A percentile compares a stretch with the other conserved stretches of the same genome.
Evolutionary conservation across 2,329 filamentous ascomycete genomes (phyloP).

Genomic region (Periglandula ipomoeae): DNA sequence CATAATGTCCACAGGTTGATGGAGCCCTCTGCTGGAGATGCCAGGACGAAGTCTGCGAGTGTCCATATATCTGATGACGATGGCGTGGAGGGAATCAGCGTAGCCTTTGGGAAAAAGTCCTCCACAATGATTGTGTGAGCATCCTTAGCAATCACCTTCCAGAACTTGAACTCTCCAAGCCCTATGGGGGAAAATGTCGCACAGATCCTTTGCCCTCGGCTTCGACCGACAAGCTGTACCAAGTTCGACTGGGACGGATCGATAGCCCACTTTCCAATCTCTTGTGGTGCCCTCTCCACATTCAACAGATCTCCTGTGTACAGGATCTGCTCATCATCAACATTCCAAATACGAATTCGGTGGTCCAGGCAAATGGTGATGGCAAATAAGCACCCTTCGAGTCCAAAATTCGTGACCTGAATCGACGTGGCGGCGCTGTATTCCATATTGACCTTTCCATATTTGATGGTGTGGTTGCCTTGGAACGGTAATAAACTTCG

Average conservation of each 20-base stretch:
- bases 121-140: conserved; percentile 55
- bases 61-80: conserved; percentile 72
- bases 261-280: conserved; percentile 64
- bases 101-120: conserved; percentile 56
- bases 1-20: conserved; percentile 67
- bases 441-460: conserved; percentile 57
- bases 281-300: conserved; percentile 54
- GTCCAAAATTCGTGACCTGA: conserved; percentile 41
- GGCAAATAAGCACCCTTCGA: conserved; percentile 42
- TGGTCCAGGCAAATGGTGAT: conserved; percentile 88
- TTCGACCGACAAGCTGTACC: conserved; percentile 58
- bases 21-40: conserved; percentile 41
- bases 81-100: conserved; percentile 57
- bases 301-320: conserved; percentile 71
- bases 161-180: conserved; percentile 89
- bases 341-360: conserved; percentile 80
- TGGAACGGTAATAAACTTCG: conserved; percentile 59
- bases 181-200: conserved; percentile 84
- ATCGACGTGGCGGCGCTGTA: conserved; percentile 58
- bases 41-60: conserved; percentile 64
- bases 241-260: conserved; percentile 71
- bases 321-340: conserved; percentile 68
- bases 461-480: conserved; percentile 52
- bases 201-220: conserved; percentile 46
- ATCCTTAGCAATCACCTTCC: conserved; percentile 60